Percentiles rank a stretch among this genome's conserved stretches.
Evolutionary conservation across 345 rosid species (phyloP).

Genomic region (Pistacia atlantica): DNA sequence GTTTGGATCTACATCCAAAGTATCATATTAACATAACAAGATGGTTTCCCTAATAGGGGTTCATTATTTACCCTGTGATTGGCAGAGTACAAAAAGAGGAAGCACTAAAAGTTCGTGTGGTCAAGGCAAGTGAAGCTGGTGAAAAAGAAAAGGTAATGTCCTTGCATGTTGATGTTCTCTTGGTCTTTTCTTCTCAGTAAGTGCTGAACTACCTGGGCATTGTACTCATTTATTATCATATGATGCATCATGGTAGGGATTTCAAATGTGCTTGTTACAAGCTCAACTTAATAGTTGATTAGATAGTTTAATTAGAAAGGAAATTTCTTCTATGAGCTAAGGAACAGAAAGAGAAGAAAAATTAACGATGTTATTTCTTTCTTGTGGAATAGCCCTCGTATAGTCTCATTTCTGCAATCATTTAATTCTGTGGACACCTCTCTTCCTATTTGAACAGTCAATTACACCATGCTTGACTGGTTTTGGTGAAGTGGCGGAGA

Average conservation of each 20-base stretch:
- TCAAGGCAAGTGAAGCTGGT: constrained; percentile 76
- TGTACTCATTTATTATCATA: background rate
- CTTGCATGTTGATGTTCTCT: background rate
- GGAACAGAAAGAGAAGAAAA: background rate
- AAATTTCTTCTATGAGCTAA: background rate
- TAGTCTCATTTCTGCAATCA: background rate
- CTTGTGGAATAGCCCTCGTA: background rate
- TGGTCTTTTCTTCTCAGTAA: background rate
- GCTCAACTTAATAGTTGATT: background rate
- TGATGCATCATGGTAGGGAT: background rate
- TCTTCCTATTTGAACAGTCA: background rate
- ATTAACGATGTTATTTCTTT: background rate
- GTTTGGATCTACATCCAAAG: background rate
- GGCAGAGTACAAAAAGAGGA: constrained; percentile 80
- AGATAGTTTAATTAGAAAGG: background rate
- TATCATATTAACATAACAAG: background rate
- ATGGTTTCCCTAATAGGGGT: background rate
- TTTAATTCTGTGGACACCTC: background rate
- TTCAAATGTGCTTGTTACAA: background rate
- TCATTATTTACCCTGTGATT: constrained; percentile 12
- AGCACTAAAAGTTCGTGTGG: constrained; percentile 79
- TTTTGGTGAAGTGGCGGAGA: background rate
- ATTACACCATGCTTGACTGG: background rate
- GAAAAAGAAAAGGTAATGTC: constrained; percentile 76
- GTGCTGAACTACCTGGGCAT: background rate